Conservation (phyloP, 2,329 filamentous ascomycete genomes). For the Drechslerella stenobrocha region DNA sequence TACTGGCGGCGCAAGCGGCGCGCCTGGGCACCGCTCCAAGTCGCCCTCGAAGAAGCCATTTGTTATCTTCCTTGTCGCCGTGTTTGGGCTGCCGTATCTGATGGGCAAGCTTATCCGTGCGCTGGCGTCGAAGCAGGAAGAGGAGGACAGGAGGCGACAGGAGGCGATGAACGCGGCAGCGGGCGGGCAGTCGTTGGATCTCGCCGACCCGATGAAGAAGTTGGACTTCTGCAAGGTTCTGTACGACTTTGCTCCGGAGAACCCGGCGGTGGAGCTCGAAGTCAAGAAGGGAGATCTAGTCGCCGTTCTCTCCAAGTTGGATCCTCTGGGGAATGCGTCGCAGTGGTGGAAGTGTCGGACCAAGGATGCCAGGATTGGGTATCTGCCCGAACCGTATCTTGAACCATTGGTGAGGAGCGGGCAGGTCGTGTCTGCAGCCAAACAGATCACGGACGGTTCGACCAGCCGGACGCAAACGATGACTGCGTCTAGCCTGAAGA, state of each 20-base stretch:
- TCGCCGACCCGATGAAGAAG: slow-evolving; percentile 68
- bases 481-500: slow-evolving; percentile 56
- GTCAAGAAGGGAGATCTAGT: slow-evolving; percentile 96
- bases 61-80: slow-evolving; percentile 90
- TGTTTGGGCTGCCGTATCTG: slow-evolving; percentile 92
- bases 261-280: slow-evolving; percentile 75
- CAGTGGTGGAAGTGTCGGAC: slow-evolving; percentile 98
- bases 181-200: slow-evolving; percentile 54
- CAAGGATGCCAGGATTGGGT: slow-evolving; percentile 85
- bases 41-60: slow-evolving; percentile 92
- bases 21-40: slow-evolving; percentile 68
- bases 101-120: slow-evolving; percentile 94
- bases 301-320: slow-evolving; percentile 86
- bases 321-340: slow-evolving; percentile 85
- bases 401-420: slow-evolving; percentile 69
- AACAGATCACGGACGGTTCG: slow-evolving; percentile 58
- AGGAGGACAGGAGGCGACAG: slow-evolving; percentile 70
- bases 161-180: slow-evolving; percentile 56
- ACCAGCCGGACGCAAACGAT: slow-evolving; percentile 54
- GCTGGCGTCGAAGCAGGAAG: slow-evolving; percentile 80
- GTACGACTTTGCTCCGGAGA: slow-evolving; percentile 88
- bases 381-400: slow-evolving; percentile 86
- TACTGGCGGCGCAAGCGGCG: slow-evolving; percentile 55
- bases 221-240: slow-evolving; percentile 94
- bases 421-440: slow-evolving; percentile 54